A percentile compares a stretch with the other conserved stretches of the same genome.
Conservation (phyloP, 1,284 basidiomycete genomes). For the Kwoniella shivajii region DNA sequence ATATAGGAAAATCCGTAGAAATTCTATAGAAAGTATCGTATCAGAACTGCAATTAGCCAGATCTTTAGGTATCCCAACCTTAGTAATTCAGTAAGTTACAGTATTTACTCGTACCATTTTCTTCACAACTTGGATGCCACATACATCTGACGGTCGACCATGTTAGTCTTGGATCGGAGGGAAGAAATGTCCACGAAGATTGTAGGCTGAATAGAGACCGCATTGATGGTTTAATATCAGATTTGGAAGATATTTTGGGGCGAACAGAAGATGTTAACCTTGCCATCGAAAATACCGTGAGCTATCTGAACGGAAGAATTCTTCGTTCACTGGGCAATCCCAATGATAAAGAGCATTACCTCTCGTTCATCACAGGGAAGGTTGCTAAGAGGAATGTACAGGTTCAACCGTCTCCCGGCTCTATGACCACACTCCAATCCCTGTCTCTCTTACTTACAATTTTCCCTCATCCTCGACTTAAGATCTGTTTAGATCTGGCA, state of each 20-base stretch:
- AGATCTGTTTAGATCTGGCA: slow-evolving; percentile 30
- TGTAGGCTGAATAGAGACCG: background rate
- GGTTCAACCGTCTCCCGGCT: slow-evolving; percentile 13
- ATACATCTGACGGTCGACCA: background rate
- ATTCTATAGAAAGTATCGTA: slow-evolving; percentile 16
- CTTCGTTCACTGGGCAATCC: no score
- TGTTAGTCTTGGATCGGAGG: slow-evolving; percentile 14
- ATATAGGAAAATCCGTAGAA: slow-evolving; percentile 6
- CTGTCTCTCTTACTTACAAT: slow-evolving; percentile 2
- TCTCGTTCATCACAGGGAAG: no score
- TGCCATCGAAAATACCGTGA: slow-evolving; percentile 23
- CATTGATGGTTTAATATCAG: background rate
- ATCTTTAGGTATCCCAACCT: slow-evolving; percentile 14
- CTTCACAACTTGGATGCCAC: background rate
- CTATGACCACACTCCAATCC: slow-evolving; percentile 7
- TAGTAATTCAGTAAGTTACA: slow-evolving; percentile 27
- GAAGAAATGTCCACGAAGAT: background rate
- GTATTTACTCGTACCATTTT: no score
- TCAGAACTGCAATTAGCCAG: slow-evolving; percentile 14
- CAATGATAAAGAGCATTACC: no score
- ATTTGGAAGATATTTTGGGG: slow-evolving; percentile 9
- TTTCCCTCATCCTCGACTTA: slow-evolving; percentile 11
- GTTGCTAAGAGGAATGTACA: no score
- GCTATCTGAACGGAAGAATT: background rate
- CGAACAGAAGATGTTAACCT: slow-evolving; percentile 8